These are phyloP conservation scores for Metschnikowia hibisci DNA, from an alignment of 805 yeast genomes.

Conservation along the genomic window DNA sequence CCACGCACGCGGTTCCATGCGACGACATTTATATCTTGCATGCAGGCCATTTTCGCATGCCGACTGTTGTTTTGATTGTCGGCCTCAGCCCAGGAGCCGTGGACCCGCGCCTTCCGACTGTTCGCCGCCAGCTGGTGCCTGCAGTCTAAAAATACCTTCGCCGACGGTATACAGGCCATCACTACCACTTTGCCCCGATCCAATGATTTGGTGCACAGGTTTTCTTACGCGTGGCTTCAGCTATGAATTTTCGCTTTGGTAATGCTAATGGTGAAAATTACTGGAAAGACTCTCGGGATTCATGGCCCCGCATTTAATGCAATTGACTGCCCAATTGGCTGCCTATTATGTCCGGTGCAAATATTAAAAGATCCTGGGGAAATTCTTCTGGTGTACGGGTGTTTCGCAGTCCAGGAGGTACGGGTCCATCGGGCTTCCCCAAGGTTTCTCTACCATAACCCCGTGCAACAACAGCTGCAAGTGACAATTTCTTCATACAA, in stretches of 20 bases:
- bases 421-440: background rate
- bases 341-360: too few relatives aligned
- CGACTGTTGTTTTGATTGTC: constrained; percentile 12
- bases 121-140: background rate
- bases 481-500: background rate
- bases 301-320: too few relatives aligned
- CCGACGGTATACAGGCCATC: too few relatives aligned
- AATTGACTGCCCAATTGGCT: too few relatives aligned
- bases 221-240: too few relatives aligned
- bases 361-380: too few relatives aligned
- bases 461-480: too few relatives aligned
- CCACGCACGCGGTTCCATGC: constrained; percentile 3
- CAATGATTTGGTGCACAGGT: too few relatives aligned
- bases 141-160: background rate
- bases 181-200: too few relatives aligned
- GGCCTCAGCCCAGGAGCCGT: constrained; percentile 4
- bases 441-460: background rate
- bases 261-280: too few relatives aligned
- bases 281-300: too few relatives aligned
- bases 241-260: too few relatives aligned
- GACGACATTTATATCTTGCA: constrained; percentile 15
- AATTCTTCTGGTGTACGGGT: background rate
- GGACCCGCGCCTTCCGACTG: constrained; percentile 5
- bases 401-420: background rate
- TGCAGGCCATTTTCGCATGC: background rate